A percentile compares a stretch with the other conserved stretches of the same genome.
These are phyloP conservation scores for Diplodia seriata DNA, from an alignment of 2,329 filamentous ascomycete genomes.

Conservation along the genomic window DNA sequence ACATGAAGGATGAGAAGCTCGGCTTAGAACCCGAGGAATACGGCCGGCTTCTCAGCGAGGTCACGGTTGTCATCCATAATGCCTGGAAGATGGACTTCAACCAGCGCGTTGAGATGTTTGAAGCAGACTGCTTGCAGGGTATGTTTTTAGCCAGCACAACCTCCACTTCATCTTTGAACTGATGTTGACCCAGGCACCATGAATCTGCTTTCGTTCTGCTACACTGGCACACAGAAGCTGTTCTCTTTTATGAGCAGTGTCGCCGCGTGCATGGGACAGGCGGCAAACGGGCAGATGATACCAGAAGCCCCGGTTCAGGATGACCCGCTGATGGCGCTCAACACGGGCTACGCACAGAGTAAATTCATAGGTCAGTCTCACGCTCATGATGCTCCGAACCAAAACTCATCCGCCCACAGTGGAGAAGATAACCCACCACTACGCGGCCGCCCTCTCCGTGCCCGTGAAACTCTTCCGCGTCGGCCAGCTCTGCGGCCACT, in stretches of 20 bases:
- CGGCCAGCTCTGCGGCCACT: conserved; percentile 34
- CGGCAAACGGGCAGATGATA: conserved; percentile 4
- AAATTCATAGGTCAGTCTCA: conserved; percentile 32
- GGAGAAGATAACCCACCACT: conserved; percentile 31
- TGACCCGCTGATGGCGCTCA: conserved; percentile 30
- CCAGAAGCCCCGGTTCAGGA: conserved; percentile 26
- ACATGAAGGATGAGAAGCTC: conserved; percentile 31
- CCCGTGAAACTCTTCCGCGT: conserved; percentile 33
- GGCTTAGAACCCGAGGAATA: conserved; percentile 4
- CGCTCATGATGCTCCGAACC: neutral
- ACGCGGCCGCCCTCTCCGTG: neutral
- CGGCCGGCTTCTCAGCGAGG: conserved; percentile 36
- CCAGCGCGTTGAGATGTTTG: conserved; percentile 40
- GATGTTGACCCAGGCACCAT: conserved; percentile 37
- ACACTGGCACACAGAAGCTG: conserved; percentile 37
- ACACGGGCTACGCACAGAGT: conserved; percentile 34
- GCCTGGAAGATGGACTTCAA: conserved; percentile 46
- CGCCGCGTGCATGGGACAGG: conserved; percentile 32
- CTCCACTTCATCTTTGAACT: neutral
- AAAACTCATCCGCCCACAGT: neutral
- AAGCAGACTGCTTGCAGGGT: conserved; percentile 40
- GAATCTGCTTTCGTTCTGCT: conserved; percentile 41
- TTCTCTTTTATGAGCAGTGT: conserved; percentile 34
- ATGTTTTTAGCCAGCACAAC: neutral
- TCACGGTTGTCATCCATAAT: conserved; percentile 41